These are phyloP conservation scores for Amanita fuliginea DNA, from an alignment of 768 basidiomycete species.

Conservation along the genomic window DNA sequence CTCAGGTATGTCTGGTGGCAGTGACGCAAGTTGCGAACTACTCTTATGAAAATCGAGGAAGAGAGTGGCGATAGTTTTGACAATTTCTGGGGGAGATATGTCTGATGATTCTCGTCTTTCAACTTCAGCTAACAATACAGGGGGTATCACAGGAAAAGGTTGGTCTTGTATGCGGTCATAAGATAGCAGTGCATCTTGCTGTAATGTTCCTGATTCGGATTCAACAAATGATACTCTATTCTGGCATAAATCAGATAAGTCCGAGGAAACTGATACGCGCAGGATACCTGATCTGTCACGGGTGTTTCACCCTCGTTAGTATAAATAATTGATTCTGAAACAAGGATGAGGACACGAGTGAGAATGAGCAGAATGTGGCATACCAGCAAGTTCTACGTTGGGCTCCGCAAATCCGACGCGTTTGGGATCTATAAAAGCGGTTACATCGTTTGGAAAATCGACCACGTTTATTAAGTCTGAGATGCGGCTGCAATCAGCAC, in stretches of 20 bases:
- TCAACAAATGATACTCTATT: neutral
- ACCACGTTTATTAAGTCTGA: neutral
- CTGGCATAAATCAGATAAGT: neutral
- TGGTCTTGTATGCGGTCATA: slow-evolving; percentile 6
- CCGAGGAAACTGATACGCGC: neutral
- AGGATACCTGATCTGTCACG: neutral
- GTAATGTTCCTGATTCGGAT: neutral
- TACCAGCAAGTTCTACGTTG: neutral
- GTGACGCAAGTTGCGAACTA: slow-evolving; percentile 30
- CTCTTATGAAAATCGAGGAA: slow-evolving; percentile 40
- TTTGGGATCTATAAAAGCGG: neutral
- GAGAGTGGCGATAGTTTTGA: slow-evolving; percentile 24
- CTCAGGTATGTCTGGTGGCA: slow-evolving; percentile 17
- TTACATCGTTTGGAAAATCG: neutral
- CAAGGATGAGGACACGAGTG: neutral
- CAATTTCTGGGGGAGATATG: neutral
- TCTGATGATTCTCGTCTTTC: slow-evolving; percentile 10
- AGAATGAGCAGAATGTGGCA: too few species aligned
- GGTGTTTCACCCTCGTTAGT: neutral
- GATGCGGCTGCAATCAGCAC: neutral
- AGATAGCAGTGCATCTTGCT: neutral
- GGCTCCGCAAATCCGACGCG: neutral
- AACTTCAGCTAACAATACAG: slow-evolving; percentile 6
- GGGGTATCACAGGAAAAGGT: slow-evolving; percentile 4
- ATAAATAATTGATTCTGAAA: neutral